Conservation (phyloP, 2,329 filamentous ascomycete genomes). For the Lecanicillium sp. region DNA sequence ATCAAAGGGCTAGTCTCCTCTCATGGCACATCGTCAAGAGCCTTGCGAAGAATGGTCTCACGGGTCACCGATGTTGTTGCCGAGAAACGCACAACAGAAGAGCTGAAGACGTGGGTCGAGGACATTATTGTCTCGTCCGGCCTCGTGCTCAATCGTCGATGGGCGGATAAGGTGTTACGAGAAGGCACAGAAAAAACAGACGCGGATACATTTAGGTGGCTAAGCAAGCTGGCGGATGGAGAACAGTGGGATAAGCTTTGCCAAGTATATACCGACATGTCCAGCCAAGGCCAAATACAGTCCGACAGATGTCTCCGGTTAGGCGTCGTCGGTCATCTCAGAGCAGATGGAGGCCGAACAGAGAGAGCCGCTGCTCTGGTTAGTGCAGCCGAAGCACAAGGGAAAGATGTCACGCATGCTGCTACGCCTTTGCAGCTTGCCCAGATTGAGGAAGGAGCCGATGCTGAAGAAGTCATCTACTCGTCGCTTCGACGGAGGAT, state of each 20-base stretch:
- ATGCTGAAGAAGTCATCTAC: conserved; percentile 17
- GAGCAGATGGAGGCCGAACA: conserved; percentile 18
- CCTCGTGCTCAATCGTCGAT: conserved; percentile 19
- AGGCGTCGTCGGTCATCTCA: conserved; percentile 35
- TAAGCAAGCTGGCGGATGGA: too few species aligned
- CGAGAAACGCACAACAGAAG: conserved; percentile 14
- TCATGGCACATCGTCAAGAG: not conserved
- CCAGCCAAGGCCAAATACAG: not conserved
- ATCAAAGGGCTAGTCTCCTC: conserved; percentile 14
- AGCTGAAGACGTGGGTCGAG: conserved; percentile 20
- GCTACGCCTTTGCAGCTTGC: conserved; percentile 30
- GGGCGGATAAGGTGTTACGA: conserved; percentile 21
- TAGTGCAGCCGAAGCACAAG: conserved; percentile 26
- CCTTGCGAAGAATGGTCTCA: not conserved
- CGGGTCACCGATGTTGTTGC: conserved; percentile 25
- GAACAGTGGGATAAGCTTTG: not conserved
- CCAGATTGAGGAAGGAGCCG: conserved; percentile 25
- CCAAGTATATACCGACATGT: not conserved
- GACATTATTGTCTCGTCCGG: conserved; percentile 16
- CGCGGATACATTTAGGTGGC: not conserved
- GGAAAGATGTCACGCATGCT: conserved; percentile 32
- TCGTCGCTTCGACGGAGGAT: conserved; percentile 18
- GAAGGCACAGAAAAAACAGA: not conserved
- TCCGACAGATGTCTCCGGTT: conserved; percentile 31
- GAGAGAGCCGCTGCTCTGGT: conserved; percentile 30